Base-by-base conservation (phyloP, 305 asterid species). In the Solanum hybrid region DNA sequence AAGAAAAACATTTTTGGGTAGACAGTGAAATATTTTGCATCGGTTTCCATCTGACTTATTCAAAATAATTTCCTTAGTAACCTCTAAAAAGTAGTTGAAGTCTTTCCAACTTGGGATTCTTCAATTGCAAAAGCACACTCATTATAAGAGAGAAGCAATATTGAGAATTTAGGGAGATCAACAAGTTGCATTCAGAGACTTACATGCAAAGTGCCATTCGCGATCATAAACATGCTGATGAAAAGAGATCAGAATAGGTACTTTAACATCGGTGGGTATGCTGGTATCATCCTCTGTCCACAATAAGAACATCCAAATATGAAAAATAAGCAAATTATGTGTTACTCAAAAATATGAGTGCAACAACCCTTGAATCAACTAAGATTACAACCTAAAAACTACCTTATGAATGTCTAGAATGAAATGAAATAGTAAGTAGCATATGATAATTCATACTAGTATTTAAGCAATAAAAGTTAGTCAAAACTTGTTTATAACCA, bases 201-300 rank as follows among this genome's bases (percentile, higher is more conserved):
- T 92, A 97, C 98, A 97, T 87, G 97, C 90, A 91, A 97, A 95
- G 77, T 93, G 98, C 98, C 98, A 97, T 79, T 95, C 96, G 35
- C 92, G 93, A 89, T 97, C 95, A 85, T 96, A 95, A 85, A 96
- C 92, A 92, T 95, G 97, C 40, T 91, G 98, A 90, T 97, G 97
- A 90, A 97, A 97, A 89, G 93, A 94, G 91, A 92, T 95, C 94
- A 97, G 92, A 91, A 97, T 96, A 78, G 98, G 99, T 40, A 95
- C 98, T 93, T 95, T 96, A 88, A 95, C 93, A 89, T 96, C 99
- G 7, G 96, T 91, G 34, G 93, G 94, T 91, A 97, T 93, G 93
- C 98, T 97, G 51, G 99, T 97, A 88, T 97, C 99, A 88, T 97
- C 99, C 99, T 96, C 99, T 97, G 96, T 87, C 86, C 90, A 89